Evolutionary conservation across 345 rosid genomes (phyloP), one percentile per base, ranked within the genome.

Genomic region (Arabis alpina): DNA sequence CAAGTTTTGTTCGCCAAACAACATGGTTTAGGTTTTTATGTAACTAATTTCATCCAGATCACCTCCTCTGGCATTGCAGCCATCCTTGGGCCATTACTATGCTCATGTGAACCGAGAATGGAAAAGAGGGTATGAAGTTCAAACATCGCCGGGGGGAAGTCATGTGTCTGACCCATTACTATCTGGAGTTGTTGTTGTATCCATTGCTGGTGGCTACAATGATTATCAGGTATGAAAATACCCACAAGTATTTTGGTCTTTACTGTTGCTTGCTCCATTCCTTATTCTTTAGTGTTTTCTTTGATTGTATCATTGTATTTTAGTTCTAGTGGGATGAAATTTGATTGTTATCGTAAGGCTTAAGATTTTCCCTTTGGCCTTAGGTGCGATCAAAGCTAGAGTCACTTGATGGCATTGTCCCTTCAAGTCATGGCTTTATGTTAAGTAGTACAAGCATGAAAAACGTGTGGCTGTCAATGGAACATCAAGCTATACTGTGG

Each of bases 401-500:
- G 73, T 81, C 92, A 48, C 87, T 94, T 72, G 92, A 94, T 77
- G 89, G 87, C 72, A 91, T 94, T 87, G 99, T 94, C 77, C 98
- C 98, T 80, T 77, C 90, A 7, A 80, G 84, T 72, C 91, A 91
- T 58, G 99, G 99, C 63, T 90, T 94, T 81, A 83, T 84, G 86
- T 81, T 94, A 66, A 87, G 92, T 72, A 91, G 96, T 82, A 87
- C 95, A 24, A 85, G 93, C 72, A 83, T 88, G 92, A 91, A 82
- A 82, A 94, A 91, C 76, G 99, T 91, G 40, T 94, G 98, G 98
- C 71, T 94, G 60, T 94, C 99, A 19, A 89, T 94, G 99, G 99
- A 94, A 79, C 99, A 94, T 80, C 99, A 91, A 75, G 93, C 95
- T 76, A 94, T 94, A 62, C 64, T 94, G 66, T 94, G 99, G 99